A percentile compares a stretch with the other conserved stretches of the same genome.
phyloP scores from a whole-genome alignment of 192 early-diverging fungal species.

The Backusella macrospora region DNA sequence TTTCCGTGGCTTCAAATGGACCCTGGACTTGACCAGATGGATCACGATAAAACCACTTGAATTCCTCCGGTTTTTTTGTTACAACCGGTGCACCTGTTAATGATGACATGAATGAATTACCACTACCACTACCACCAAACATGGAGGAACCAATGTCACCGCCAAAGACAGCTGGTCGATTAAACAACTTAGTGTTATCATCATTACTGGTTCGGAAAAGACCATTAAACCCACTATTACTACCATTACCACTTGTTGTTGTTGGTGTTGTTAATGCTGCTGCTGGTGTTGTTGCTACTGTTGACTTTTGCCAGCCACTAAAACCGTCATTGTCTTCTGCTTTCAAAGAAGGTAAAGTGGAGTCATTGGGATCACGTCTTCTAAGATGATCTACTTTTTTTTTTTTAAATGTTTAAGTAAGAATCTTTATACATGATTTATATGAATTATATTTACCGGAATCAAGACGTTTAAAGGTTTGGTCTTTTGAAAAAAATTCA shows the following conservation, averaged over 20 bases:
- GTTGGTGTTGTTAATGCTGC: not conserved
- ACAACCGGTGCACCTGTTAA: not conserved
- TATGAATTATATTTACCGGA: not conserved
- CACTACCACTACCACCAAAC: not conserved
- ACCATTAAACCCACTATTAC: not conserved
- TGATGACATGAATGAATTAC: not conserved
- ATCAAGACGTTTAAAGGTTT: constrained; percentile 8
- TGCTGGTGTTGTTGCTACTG: not conserved
- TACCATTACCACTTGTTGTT: not conserved
- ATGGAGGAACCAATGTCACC: not conserved
- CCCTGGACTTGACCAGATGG: constrained; percentile 86
- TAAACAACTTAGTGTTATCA: not conserved
- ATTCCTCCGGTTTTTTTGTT: constrained; percentile 34
- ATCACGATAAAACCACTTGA: constrained; percentile 85
- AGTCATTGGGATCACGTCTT: constrained; percentile 10
- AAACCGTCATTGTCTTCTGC: not conserved
- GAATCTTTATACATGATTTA: not conserved
- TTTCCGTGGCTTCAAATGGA: constrained; percentile 84
- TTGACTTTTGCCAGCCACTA: constrained; percentile 2
- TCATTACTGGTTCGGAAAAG: not conserved
- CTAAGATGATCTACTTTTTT: not conserved
- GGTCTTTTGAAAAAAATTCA: constrained; percentile 22
- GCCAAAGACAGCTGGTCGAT: not conserved
- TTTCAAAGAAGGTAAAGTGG: not conserved
- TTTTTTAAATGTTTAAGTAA: not conserved